Conservation (phyloP, 306 rosid genomes). For the Fragaria nilgerrensis region DNA sequence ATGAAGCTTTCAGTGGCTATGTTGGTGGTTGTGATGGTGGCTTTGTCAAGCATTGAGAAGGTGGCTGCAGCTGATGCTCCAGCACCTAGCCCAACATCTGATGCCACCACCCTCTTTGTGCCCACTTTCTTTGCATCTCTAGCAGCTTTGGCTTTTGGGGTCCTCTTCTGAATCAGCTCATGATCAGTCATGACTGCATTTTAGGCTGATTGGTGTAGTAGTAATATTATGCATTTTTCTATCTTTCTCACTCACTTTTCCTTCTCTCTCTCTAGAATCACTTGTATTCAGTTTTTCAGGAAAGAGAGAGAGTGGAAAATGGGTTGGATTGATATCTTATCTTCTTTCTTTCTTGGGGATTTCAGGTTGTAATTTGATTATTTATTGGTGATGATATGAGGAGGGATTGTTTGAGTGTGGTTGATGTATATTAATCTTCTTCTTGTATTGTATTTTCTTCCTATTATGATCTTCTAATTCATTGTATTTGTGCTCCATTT, state of each 20-base stretch:
- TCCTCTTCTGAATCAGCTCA: conserved; percentile 27
- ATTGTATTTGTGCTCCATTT: conserved; percentile 31
- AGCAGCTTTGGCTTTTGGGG: conserved; percentile 36
- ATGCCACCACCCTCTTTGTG: conserved; percentile 28
- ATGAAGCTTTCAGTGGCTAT: conserved; percentile 33
- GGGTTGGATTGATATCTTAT: neutral
- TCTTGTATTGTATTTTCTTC: conserved; percentile 16
- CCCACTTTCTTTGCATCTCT: conserved; percentile 44
- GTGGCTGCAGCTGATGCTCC: conserved; percentile 40
- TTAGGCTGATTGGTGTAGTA: conserved; percentile 5
- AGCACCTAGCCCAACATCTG: conserved; percentile 48
- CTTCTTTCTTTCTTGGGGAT: conserved; percentile 6
- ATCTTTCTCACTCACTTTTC: conserved; percentile 3
- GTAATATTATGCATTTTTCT: neutral
- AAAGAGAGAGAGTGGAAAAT: neutral
- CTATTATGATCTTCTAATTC: conserved; percentile 2
- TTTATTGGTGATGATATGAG: conserved; percentile 11
- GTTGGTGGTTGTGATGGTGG: conserved; percentile 35
- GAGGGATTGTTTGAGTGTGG: conserved; percentile 23
- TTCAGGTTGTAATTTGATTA: conserved; percentile 20
- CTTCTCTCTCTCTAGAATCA: conserved; percentile 12
- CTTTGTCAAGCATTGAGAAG: conserved; percentile 29
- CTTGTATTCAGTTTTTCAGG: conserved; percentile 9
- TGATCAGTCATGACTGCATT: neutral
- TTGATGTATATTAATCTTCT: conserved; percentile 19